These are phyloP conservation scores for Avena atlantica DNA, from an alignment of 176 grass and related monocot species.

Conservation along the genomic window DNA sequence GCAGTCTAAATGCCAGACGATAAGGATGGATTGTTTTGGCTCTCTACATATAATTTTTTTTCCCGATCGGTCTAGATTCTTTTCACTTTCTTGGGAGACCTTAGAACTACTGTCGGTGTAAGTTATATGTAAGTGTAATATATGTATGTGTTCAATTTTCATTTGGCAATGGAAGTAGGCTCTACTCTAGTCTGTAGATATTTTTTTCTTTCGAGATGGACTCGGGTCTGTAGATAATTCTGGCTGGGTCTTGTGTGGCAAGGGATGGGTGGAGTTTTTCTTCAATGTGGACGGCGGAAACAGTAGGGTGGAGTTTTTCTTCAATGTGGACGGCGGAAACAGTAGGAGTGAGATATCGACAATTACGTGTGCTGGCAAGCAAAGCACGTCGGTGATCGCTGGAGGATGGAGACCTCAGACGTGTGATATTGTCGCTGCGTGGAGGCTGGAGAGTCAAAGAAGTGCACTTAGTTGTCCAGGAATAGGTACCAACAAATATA, in stretches of 20 bases:
- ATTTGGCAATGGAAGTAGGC: conserved; percentile 17
- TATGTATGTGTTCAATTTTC: background rate
- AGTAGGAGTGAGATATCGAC: background rate
- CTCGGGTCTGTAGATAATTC: too few species aligned
- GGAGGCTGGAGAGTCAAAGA: background rate
- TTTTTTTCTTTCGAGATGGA: too few species aligned
- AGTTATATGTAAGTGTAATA: conserved; percentile 2
- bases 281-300: background rate
- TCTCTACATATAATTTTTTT: conserved; percentile 10
- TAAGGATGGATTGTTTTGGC: background rate
- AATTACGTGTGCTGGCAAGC: background rate
- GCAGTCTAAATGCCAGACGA: background rate
- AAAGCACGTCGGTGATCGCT: background rate
- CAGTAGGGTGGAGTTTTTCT: background rate
- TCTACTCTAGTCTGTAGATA: background rate
- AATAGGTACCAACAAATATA: background rate
- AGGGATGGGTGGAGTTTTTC: background rate
- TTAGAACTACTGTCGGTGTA: background rate
- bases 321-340: background rate
- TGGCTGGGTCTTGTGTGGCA: background rate
- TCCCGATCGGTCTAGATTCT: background rate
- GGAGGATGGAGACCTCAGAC: background rate
- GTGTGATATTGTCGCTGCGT: background rate
- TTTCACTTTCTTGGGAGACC: background rate
- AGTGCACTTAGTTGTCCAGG: background rate